Conservation (phyloP, 2,329 filamentous ascomycete species). For the Microascus cirrosus region DNA sequence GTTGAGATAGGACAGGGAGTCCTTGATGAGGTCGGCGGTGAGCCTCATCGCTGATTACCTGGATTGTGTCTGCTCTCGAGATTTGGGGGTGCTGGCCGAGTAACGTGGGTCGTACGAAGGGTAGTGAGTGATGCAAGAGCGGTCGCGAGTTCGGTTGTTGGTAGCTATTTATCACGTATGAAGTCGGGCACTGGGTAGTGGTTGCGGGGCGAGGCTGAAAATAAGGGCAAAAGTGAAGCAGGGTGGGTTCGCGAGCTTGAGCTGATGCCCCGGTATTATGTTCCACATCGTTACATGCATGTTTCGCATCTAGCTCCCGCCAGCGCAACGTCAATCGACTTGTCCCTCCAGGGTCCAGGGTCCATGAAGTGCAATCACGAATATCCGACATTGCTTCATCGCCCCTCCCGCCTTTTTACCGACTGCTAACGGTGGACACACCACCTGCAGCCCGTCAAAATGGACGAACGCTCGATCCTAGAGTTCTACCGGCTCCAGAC, state of each 20-base stretch:
- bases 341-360: neutral
- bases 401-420: neutral
- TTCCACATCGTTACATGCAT: neutral
- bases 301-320: neutral
- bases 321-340: neutral
- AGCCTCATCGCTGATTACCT: constrained; percentile 61
- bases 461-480: constrained; percentile 65
- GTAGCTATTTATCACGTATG: neutral
- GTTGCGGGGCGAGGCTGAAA: neutral
- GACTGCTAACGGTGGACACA: neutral
- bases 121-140: neutral
- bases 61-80: neutral
- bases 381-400: neutral
- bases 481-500: constrained; percentile 82
- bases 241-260: neutral
- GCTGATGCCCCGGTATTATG: neutral
- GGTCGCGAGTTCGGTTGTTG: neutral
- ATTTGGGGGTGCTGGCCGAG: neutral
- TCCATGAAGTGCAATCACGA: neutral
- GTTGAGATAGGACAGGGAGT: constrained; percentile 95
- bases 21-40: constrained; percentile 87
- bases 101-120: neutral
- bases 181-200: neutral
- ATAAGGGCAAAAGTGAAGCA: neutral
- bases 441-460: constrained; percentile 14